phyloP scores from a whole-genome alignment of 202 grass and related monocot genomes.

The Panicum virgatum region DNA sequence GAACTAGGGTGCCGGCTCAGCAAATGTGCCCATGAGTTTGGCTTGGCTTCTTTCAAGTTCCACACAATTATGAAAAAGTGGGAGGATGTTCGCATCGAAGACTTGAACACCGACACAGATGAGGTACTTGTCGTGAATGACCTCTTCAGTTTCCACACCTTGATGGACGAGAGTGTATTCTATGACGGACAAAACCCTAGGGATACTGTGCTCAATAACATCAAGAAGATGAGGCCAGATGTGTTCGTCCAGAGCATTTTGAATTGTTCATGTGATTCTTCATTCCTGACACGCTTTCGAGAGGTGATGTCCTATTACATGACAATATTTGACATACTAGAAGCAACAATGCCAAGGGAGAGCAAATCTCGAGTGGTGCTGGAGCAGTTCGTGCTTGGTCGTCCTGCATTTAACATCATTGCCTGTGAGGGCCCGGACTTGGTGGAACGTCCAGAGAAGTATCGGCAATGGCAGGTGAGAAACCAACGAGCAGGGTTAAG shows the following conservation, averaged over 20 bases:
- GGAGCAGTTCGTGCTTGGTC: constrained; percentile 46
- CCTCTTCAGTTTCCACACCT: constrained; percentile 38
- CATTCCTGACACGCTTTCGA: constrained; percentile 66
- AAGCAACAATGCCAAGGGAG: constrained; percentile 50
- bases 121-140: constrained; percentile 68
- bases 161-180: constrained; percentile 60
- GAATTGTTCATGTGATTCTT: constrained; percentile 49
- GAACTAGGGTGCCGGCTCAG: constrained; percentile 50
- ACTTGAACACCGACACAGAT: constrained; percentile 45
- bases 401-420: constrained; percentile 47
- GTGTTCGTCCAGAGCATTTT: constrained; percentile 55
- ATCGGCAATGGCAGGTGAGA: constrained; percentile 59
- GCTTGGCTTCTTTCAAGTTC: constrained; percentile 54
- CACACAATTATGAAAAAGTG: constrained; percentile 46
- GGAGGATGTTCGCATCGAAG: constrained; percentile 42
- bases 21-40: constrained; percentile 45
- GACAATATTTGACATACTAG: constrained; percentile 58
- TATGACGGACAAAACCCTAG: constrained; percentile 53
- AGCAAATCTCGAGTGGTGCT: constrained; percentile 40
- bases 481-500: constrained; percentile 55
- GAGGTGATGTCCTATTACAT: constrained; percentile 56
- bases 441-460: constrained; percentile 62
- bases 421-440: constrained; percentile 63
- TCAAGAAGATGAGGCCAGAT: constrained; percentile 53
- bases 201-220: constrained; percentile 55